Percentiles rank a stretch among this genome's conserved stretches.
Evolutionary conservation across 2,329 filamentous ascomycete species (phyloP).

Genomic region (Colletotrichum sp.): DNA sequence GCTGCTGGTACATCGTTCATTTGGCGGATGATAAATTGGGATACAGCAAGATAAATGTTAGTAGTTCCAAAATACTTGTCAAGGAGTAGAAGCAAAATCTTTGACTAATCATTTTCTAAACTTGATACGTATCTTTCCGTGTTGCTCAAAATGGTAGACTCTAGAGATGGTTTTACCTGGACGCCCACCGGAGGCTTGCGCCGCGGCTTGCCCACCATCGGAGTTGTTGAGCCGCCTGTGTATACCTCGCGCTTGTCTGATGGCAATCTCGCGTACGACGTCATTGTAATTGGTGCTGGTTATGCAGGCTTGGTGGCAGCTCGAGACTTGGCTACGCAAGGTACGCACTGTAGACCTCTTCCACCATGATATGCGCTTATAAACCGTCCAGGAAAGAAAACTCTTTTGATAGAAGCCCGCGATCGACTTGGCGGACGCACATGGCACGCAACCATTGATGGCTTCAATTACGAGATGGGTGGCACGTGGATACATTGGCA

Average conservation of each 20-base stretch:
- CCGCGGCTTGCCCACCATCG: background rate
- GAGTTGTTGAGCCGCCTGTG: background rate
- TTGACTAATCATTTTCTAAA: background rate
- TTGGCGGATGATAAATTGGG: background rate
- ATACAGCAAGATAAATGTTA: background rate
- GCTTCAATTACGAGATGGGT: constrained; percentile 44
- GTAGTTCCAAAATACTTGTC: background rate
- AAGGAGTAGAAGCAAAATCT: background rate
- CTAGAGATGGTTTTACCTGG: background rate
- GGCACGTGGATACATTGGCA: constrained; percentile 46
- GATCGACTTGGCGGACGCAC: constrained; percentile 47
- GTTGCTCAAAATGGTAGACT: background rate
- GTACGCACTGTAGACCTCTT: constrained; percentile 12
- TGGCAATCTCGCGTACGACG: background rate
- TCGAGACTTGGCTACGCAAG: constrained; percentile 29
- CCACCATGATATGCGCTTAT: background rate
- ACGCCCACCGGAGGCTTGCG: background rate
- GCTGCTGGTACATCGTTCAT: background rate
- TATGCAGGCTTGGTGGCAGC: constrained; percentile 35
- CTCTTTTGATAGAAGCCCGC: constrained; percentile 43
- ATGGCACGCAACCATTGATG: constrained; percentile 39
- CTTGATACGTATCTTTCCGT: background rate
- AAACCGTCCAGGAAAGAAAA: constrained; percentile 22
- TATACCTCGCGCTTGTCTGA: background rate
- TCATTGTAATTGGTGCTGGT: constrained; percentile 17